Evolutionary conservation across 345 rosid species (phyloP).

Genomic region (Syzygium aromaticum): DNA sequence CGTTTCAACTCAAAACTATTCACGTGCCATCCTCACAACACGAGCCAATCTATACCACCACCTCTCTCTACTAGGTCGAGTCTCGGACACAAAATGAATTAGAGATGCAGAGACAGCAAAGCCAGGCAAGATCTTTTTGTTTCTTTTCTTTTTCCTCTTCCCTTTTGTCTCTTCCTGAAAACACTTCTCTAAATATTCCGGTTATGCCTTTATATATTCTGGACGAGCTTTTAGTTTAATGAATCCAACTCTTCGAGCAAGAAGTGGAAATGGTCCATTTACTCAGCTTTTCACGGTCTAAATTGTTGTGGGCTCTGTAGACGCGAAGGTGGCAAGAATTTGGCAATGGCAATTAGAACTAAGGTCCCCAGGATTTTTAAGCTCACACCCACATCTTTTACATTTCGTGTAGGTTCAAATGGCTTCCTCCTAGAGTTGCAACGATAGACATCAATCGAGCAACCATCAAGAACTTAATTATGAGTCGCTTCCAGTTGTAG

Average conservation of each 20-base stretch:
- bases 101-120: background rate
- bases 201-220: background rate
- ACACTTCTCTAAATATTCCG: too few species aligned
- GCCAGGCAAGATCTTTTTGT: too few species aligned
- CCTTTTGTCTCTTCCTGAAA: too few species aligned
- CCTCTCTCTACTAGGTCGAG: background rate
- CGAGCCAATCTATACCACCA: background rate
- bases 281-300: too few species aligned
- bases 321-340: too few species aligned
- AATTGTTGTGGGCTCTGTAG: too few species aligned
- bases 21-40: background rate
- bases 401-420: background rate
- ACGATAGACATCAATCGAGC: background rate
- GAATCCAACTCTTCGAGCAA: too few species aligned
- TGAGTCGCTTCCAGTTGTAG: background rate
- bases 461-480: background rate
- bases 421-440: background rate
- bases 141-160: too few species aligned
- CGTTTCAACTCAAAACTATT: background rate
- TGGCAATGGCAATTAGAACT: background rate
- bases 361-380: background rate
- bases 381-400: background rate
- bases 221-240: background rate
- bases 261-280: too few species aligned
- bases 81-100: background rate